Base-by-base conservation (phyloP, 495 filamentous ascomycete species). In the Neurospora intermedia region DNA sequence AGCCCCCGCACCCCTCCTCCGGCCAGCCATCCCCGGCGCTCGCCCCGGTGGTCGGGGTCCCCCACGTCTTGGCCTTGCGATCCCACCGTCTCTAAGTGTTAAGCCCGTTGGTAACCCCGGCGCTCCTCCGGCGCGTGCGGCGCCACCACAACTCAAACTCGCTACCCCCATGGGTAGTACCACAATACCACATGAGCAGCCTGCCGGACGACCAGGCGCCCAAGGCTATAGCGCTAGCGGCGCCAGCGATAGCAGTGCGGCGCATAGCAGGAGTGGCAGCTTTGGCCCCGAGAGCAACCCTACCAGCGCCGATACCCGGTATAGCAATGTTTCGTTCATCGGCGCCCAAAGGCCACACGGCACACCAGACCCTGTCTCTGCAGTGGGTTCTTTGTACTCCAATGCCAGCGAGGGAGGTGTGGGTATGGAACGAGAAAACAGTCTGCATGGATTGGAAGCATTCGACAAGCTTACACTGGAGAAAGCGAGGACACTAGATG, bases 291-390 rank as follows among this genome's bases (percentile, higher is more conserved):
- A 85, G 16, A 93, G 91, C 79, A 91, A 91, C 69, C 90, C 92
- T 42, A 91, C 90, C 39, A 94, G 92, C 27, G 92, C 93, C n/a
- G 91, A 91, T 11, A 94, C 93, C 3, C 89, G 91, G 74, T 93
- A 90, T 77, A 94, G 92, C 13, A 88, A 89, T 41, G 82, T 91
- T 9, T 91, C 91, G 10, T 94, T 95, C 78, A 90, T 81, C 85
- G 88, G 35, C 85, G 15, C 83, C 84, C 69, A 84, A 70, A 70
- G 87, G 73, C 83, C 88, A 18, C 82, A 85, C 70, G 88, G 89
- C 48, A 92, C 90, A 0, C 90, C 91, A n/a, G 94, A 97, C 78
- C 93, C 94, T 4, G 89, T 93, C 27, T 97, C 93, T 18, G 94
- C 94, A 9, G 94, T 93, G 69, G 92, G 93, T 46, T 95, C 92